Base-by-base conservation (phyloP, 331 rosid genomes). In the Erythrophleum ivorense region DNA sequence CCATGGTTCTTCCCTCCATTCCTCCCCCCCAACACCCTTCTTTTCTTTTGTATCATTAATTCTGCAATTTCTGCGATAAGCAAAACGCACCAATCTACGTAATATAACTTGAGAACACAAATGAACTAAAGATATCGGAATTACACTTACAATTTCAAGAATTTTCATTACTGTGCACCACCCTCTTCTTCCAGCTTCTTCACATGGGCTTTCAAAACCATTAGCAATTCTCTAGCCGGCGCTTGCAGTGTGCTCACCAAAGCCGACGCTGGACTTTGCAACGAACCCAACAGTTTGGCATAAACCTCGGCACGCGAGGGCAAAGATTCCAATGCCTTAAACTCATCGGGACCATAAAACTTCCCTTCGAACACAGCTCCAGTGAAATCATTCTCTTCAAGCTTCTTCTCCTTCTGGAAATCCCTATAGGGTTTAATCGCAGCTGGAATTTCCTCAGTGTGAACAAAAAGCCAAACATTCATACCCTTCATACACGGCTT, bases 401-500 rank as follows among this genome's bases (percentile, higher is more conserved):
- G 93, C 88, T 91, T 95, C 83, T 77, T 83, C 88, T 93, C 98
- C 87, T 86, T 93, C 91, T 95, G 98, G 72, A 93, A 95, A 2
- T 87, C 90, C 80, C 98, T 79, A 38, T 89, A 93, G 4, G 98
- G 98, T 31, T 95, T 95, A 52, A 95, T 78, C 2, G 98, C 96
- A 0, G 93, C 66, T 1, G 98, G 98, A 16, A 95, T 93, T 76
- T 95, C 98, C 84, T 95, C 98, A 4, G 90, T 83, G 81, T 93
- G 98, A 19, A 95, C 94, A 34, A 95, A 95, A 21, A 95, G 85
- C 98, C 98, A 95, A 6, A 86, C 96, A 40, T 95, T 95, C 98
- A 95, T 95, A 2, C 98, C 98, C 71, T 76, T 95, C 98, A 95
- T 93, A 65, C 98, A 95, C 5, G 98, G 98, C 53, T 89, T 91